Conservation (phyloP, 257 asterid genomes). For the Scutellaria barbata region DNA sequence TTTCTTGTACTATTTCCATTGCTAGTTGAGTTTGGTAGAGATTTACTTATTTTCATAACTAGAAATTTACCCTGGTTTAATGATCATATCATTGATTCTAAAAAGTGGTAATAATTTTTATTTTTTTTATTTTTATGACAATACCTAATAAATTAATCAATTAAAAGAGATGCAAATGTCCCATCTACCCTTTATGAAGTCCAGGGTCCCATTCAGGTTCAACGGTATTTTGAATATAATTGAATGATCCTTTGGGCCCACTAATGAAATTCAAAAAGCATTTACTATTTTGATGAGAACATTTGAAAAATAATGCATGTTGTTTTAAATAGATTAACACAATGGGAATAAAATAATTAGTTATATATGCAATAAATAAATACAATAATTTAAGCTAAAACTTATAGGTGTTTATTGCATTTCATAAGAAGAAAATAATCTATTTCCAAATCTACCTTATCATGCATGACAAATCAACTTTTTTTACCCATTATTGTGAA, state of each 20-base stretch:
- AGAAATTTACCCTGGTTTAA: neutral
- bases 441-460: too few species aligned
- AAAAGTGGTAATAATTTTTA: neutral
- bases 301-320: neutral
- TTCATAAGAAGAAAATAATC: neutral
- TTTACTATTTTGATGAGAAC: neutral
- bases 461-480: too few species aligned
- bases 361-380: neutral
- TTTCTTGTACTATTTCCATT: neutral
- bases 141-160: neutral
- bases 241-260: constrained; percentile 15
- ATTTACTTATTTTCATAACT: constrained; percentile 16
- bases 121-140: neutral
- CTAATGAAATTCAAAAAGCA: constrained; percentile 29
- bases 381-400: neutral
- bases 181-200: constrained; percentile 25
- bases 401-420: constrained; percentile 18
- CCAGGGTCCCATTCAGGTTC: constrained; percentile 18
- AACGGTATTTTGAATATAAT: constrained; percentile 39
- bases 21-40: constrained; percentile 25
- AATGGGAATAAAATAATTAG: neutral
- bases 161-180: constrained; percentile 8
- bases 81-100: neutral
- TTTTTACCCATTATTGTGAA: neutral
- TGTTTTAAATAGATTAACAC: neutral